phyloP scores from a whole-genome alignment of 331 rosid species.

The Pyracantha coccinea region DNA sequence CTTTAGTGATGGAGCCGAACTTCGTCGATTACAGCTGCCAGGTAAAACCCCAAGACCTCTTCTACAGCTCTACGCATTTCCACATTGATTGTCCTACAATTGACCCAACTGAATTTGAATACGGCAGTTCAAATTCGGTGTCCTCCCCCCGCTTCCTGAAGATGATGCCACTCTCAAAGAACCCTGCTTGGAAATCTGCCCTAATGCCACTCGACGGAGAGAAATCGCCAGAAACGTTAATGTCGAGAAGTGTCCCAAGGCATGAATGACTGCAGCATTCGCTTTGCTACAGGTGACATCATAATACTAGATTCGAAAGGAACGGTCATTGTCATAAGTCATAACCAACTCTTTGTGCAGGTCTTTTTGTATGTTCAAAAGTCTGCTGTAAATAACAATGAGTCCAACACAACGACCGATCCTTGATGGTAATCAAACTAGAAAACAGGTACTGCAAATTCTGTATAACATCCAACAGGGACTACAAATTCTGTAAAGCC shows the following conservation, averaged over 20 bases:
- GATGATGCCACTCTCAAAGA: constrained; percentile 56
- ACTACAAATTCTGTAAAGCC: too few relatives aligned
- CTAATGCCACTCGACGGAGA: constrained; percentile 50
- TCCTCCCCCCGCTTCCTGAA: constrained; percentile 59
- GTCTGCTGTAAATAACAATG: too few relatives aligned
- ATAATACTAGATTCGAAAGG: not conserved
- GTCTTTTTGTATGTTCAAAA: too few relatives aligned
- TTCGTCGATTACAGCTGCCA: constrained; percentile 77
- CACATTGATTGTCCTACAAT: not conserved
- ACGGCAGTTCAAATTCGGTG: constrained; percentile 81
- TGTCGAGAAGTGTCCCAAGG: constrained; percentile 51
- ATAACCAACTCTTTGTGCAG: not conserved
- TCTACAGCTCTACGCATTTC: not conserved
- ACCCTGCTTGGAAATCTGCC: constrained; percentile 81
- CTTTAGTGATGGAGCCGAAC: constrained; percentile 87
- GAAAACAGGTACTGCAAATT: too few relatives aligned
- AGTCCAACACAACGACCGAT: too few relatives aligned
- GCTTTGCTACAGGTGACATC: not conserved
- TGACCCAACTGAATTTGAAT: not conserved
- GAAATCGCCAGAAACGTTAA: constrained; percentile 18
- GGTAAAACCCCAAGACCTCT: constrained; percentile 34
- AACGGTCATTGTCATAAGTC: not conserved
- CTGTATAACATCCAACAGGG: too few relatives aligned
- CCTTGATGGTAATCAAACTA: too few relatives aligned
- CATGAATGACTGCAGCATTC: constrained; percentile 16